These are phyloP conservation scores for Margaritispora aquatica DNA, from an alignment of 495 filamentous ascomycete genomes.

Conservation along the genomic window DNA sequence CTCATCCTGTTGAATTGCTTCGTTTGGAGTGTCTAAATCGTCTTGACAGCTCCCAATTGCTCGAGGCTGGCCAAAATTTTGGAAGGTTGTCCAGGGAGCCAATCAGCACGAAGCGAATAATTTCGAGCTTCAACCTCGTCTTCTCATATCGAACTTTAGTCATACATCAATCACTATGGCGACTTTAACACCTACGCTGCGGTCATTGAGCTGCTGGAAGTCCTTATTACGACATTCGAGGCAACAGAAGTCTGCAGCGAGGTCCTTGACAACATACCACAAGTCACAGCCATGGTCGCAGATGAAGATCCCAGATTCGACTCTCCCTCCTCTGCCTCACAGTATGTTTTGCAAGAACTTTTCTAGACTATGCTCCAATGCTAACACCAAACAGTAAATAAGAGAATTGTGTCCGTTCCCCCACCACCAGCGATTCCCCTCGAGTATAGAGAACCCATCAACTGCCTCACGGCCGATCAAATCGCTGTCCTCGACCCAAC, in stretches of 20 bases:
- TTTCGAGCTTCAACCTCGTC: conserved; percentile 18
- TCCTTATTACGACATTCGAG: conserved; percentile 42
- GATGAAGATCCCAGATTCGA: conserved; percentile 9
- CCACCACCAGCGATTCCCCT: conserved; percentile 36
- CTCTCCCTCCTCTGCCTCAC: conserved; percentile 21
- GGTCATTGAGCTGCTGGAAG: conserved; percentile 65
- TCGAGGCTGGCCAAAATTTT: neutral
- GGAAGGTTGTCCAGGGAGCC: neutral
- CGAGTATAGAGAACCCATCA: conserved; percentile 54
- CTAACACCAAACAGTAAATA: conserved; percentile 17
- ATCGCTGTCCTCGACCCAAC: conserved; percentile 72
- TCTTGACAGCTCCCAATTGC: neutral
- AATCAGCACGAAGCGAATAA: conserved; percentile 20
- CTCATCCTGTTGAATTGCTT: conserved; percentile 1
- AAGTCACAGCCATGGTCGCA: conserved; percentile 22
- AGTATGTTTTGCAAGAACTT: conserved; percentile 18
- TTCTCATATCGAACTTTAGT: neutral
- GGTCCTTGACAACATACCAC: conserved; percentile 23
- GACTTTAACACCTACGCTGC: conserved; percentile 45
- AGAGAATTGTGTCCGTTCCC: conserved; percentile 47
- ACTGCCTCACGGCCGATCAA: conserved; percentile 55
- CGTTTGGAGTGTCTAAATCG: neutral
- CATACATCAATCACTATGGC: conserved; percentile 44
- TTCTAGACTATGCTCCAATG: neutral
- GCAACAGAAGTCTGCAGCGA: conserved; percentile 24